phyloP scores from a whole-genome alignment of 179 eudicot genomes.

The Spinacia oleracea region DNA sequence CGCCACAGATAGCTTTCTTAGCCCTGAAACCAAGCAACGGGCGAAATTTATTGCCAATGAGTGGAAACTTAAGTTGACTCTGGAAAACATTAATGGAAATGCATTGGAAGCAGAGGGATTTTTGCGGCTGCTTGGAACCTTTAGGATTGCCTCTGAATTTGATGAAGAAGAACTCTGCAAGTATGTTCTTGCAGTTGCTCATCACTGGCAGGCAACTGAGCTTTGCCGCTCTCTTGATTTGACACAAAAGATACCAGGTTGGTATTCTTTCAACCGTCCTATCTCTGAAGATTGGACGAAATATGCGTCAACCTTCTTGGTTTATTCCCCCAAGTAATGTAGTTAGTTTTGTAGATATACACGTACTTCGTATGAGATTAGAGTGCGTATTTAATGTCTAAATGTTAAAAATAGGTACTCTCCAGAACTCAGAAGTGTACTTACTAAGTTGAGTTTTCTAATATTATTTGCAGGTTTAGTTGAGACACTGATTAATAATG shows the following conservation, averaged over 20 bases:
- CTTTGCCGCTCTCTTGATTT: slow-evolving; percentile 76
- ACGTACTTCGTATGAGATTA: background rate
- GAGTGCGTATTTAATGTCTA: background rate
- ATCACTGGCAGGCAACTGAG: slow-evolving; percentile 64
- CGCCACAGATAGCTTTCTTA: slow-evolving; percentile 41
- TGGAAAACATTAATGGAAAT: slow-evolving; percentile 43
- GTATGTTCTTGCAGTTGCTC: slow-evolving; percentile 62
- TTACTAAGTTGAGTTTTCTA: background rate
- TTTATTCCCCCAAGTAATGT: slow-evolving; percentile 10
- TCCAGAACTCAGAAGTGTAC: background rate
- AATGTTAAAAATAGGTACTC: background rate
- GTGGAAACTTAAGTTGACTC: slow-evolving; percentile 65
- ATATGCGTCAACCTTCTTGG: slow-evolving; percentile 23
- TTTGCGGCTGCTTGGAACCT: slow-evolving; percentile 67
- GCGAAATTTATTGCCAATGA: slow-evolving; percentile 66
- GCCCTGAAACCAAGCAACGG: slow-evolving; percentile 59
- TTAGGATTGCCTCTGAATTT: slow-evolving; percentile 74
- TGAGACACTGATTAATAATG: slow-evolving; percentile 45
- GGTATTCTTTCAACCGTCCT: slow-evolving; percentile 50
- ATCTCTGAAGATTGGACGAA: slow-evolving; percentile 26
- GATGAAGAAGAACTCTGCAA: slow-evolving; percentile 65
- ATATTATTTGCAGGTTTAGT: slow-evolving; percentile 46
- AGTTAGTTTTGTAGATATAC: slow-evolving; percentile 8
- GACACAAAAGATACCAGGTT: slow-evolving; percentile 75
- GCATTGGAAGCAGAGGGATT: slow-evolving; percentile 73